Base-by-base conservation (phyloP, 139 green algal genomes). In the Tetraselmis striata region DNA sequence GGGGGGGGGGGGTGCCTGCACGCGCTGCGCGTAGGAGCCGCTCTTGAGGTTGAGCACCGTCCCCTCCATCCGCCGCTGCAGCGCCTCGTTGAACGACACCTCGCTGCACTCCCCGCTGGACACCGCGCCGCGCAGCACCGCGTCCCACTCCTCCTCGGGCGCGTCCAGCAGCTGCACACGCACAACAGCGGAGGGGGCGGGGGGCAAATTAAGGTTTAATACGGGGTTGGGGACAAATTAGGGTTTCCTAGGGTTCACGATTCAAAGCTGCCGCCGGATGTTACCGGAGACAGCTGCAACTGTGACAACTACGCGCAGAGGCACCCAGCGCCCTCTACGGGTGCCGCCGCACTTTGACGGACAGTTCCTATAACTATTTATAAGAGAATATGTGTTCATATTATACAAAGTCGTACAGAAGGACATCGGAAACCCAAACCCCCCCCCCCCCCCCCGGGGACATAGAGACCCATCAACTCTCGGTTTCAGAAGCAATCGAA, bases 41-140 rank as follows among this genome's bases (percentile, higher is more conserved):
- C 85, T 94, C 31, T 88, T 84, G 83, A 97, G 86, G 22, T 87
- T 87, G 83, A 98, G 89, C 74, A 97, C 93, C 29, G 92, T 89
- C 0, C 29, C 76, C 87, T 98, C 95, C 95, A 98, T 98, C 28
- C 91, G 90, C 80, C 85, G 85, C 87, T 96, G 93, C 87, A 98
- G 87, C 24, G 88, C 90, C 83, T 93, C 90, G 83, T 91, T 90
- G 77, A 96, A 93, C 0, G 90, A 82, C 24, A 79, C 82, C 84
- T 94, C 92, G 31, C 67, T 89, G 28, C 79, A 79, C 2, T 76
- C 75, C 0, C 59, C 77, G n/a, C 18, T 67, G 45, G 76, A 78
- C 81, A 31, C 77, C 30, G 27, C 77, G 83, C 0, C 58, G 5
- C 31, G 80, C 18, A 92, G 76, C 30, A 90, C 24, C 0, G 28